Evolutionary conservation across 2,329 filamentous ascomycete species (phyloP), one percentile per base, ranked within the genome.

Genomic region (Pleoardoris graminearum): DNA sequence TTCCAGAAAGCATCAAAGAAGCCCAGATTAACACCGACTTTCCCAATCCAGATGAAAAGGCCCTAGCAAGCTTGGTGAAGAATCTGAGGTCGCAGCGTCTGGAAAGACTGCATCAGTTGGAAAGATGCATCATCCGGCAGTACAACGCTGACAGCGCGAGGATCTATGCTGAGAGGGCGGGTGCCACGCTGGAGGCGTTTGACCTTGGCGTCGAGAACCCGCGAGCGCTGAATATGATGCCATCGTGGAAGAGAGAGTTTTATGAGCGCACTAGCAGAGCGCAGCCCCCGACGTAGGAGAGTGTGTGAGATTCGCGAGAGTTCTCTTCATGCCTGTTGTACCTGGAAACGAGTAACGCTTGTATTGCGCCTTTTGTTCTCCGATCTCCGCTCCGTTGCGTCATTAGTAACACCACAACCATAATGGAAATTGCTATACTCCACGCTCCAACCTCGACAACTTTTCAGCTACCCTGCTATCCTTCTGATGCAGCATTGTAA

Each of bases 171-270:
- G 48, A 59, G 10, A 45, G 49, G 16, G 58, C 62, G 8, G 54
- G 54, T 4, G 50, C 63, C 1, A 50, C 47, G 4, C 48, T 70
- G 11, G 66, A 68, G n/a, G 50, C 59, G 1, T 70, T 69, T 19
- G 60, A 65, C 19, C 48, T 53, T 11, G 47, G 47, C 5, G 45
- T 48, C 1, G 49, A 39, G 8, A 45, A 59, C 1, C 57, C 59
- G 1, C 47, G 57, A 16, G 53, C 55, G 5, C 61, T 63, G 27
- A 57, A 58, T 0, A 66, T 68, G 63, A 67, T 71, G 65, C 69
- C 69, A 7, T 23, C 54, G 5, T 72, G 69, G 69, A 72, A 70
- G 41, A 51, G 69, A 7, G 59, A 65, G 17, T 72, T 72, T 27
- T 57, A 62, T 23, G 49, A 54, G 5, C 49, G 44, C 10, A 60